phyloP scores from a whole-genome alignment of 108 stramenopile genomes.

The Cylindrotheca fusiformis region DNA sequence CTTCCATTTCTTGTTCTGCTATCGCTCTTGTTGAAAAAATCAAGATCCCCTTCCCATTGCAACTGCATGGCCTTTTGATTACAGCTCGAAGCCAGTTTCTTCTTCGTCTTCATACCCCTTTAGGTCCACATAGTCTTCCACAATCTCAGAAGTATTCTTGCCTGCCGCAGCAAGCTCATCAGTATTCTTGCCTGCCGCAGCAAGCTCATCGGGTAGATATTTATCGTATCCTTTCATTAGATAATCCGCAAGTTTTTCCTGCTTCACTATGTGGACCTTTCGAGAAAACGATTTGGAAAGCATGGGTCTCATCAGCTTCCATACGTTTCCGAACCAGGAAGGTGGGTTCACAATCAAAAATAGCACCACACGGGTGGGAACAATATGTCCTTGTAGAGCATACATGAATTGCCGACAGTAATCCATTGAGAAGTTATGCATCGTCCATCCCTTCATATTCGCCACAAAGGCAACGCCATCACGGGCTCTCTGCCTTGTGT shows the following conservation, averaged over 20 bases:
- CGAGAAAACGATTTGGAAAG: slow-evolving; percentile 27
- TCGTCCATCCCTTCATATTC: slow-evolving; percentile 51
- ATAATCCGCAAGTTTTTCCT: slow-evolving; percentile 20
- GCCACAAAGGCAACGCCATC: slow-evolving; percentile 50
- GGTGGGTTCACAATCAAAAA: slow-evolving; percentile 67
- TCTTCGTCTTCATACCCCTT: no score
- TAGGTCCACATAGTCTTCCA: slow-evolving; percentile 32
- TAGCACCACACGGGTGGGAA: slow-evolving; percentile 35
- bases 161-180: slow-evolving; percentile 24
- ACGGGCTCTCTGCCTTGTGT: slow-evolving; percentile 29
- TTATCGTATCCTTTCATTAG: slow-evolving; percentile 27
- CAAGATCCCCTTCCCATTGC: no score
- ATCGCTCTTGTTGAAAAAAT: no score
- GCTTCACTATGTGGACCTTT: slow-evolving; percentile 39
- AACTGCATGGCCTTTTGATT: no score
- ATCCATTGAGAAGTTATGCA: slow-evolving; percentile 40
- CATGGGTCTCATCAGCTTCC: slow-evolving; percentile 48
- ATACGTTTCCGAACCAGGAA: slow-evolving; percentile 44
- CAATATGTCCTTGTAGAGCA: slow-evolving; percentile 36
- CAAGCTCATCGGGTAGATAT: slow-evolving; percentile 48
- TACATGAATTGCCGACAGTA: slow-evolving; percentile 49
- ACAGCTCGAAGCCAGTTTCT: no score
- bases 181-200: no score
- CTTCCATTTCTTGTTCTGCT: no score
- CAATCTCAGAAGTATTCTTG: slow-evolving; percentile 21